phyloP scores from a whole-genome alignment of 2,329 filamentous ascomycete genomes.

The Mycogone perniciosa region DNA sequence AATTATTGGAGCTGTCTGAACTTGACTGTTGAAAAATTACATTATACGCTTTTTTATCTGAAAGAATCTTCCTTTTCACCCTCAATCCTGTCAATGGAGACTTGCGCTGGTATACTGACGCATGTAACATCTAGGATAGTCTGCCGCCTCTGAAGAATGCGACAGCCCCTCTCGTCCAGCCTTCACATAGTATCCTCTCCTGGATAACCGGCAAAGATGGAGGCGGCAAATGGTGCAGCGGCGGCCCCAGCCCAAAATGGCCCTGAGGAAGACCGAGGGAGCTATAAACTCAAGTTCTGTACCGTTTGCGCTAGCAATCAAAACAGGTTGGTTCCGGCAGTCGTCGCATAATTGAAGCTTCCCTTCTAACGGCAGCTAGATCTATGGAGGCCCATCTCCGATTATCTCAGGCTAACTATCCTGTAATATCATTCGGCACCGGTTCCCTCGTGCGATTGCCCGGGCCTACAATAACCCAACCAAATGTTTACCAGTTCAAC shows the following conservation, averaged over 20 bases:
- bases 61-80: constrained; percentile 15
- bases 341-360: not conserved
- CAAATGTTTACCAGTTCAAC: constrained; percentile 98
- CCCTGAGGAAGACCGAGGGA: constrained; percentile 45
- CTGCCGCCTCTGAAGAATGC: constrained; percentile 18
- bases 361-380: constrained; percentile 17
- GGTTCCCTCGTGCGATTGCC: constrained; percentile 90
- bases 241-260: constrained; percentile 34
- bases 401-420: constrained; percentile 77
- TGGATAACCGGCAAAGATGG: constrained; percentile 28
- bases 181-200: constrained; percentile 6
- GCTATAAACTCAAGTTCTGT: constrained; percentile 90
- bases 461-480: constrained; percentile 82
- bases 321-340: constrained; percentile 62
- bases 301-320: constrained; percentile 99
- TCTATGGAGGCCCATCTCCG: constrained; percentile 95
- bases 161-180: constrained; percentile 7
- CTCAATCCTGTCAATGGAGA: not conserved
- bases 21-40: constrained; percentile 54
- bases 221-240: constrained; percentile 35
- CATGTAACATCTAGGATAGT: not conserved
- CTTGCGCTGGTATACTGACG: constrained; percentile 6
- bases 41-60: constrained; percentile 52
- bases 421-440: constrained; percentile 97
- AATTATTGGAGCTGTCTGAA: constrained; percentile 75